A percentile compares a stretch with the other conserved stretches of the same genome.
Conservation (phyloP, 495 filamentous ascomycete genomes). For the Podospora fimiseda region DNA sequence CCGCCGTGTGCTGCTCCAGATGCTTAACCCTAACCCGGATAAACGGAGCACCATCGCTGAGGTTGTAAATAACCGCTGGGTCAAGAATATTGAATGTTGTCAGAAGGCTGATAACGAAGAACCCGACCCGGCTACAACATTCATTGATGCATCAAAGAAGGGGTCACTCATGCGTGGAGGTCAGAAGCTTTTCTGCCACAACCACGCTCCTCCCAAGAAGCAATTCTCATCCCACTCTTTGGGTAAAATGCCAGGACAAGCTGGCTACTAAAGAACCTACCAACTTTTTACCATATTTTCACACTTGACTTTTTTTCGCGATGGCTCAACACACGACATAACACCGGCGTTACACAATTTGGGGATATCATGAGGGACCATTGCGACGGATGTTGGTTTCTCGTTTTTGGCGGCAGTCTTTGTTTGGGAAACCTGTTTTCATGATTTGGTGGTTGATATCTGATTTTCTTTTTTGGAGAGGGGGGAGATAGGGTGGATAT, state of each 20-base stretch:
- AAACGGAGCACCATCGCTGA: slow-evolving; percentile 59
- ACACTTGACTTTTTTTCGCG: not conserved
- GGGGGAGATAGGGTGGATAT: not conserved
- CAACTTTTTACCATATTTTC: not conserved
- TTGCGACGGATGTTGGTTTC: no score
- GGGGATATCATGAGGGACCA: no score
- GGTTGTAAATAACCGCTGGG: slow-evolving; percentile 54
- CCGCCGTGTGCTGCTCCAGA: slow-evolving; percentile 59
- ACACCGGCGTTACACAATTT: no score
- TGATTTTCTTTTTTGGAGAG: not conserved
- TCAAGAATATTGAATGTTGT: slow-evolving; percentile 68
- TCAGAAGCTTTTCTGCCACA: slow-evolving; percentile 44
- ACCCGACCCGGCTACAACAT: slow-evolving; percentile 26
- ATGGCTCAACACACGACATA: not conserved
- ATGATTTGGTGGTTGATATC: not conserved
- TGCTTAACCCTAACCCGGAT: slow-evolving; percentile 67
- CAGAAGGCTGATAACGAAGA: slow-evolving; percentile 55
- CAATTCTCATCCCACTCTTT: slow-evolving; percentile 31
- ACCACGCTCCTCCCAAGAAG: slow-evolving; percentile 39
- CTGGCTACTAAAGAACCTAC: slow-evolving; percentile 31
- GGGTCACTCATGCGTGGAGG: slow-evolving; percentile 33
- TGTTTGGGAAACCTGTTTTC: not conserved
- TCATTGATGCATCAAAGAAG: slow-evolving; percentile 50
- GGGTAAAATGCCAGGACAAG: slow-evolving; percentile 42
- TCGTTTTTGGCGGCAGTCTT: no score